Evolutionary conservation across 495 filamentous ascomycete species (phyloP).

Genomic region (Trichocladium uniseriatum): DNA sequence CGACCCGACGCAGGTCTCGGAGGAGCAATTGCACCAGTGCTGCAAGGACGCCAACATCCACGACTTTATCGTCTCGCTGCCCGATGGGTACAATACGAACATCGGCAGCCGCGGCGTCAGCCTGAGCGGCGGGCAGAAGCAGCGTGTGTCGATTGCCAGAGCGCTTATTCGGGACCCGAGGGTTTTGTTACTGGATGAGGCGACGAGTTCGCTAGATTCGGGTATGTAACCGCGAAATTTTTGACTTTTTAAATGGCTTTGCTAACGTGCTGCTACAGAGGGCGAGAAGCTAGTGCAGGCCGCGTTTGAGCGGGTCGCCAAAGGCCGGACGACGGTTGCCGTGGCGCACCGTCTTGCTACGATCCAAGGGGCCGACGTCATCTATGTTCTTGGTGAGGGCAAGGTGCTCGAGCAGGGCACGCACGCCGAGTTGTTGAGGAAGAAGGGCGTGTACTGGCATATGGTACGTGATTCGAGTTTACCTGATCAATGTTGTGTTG

Average conservation of each 20-base stretch:
- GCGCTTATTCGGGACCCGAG: conserved; percentile 64
- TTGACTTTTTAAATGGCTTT: not conserved
- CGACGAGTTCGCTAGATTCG: conserved; percentile 66
- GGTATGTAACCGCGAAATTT: conserved; percentile 4
- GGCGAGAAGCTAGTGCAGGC: conserved; percentile 62
- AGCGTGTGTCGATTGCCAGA: conserved; percentile 65
- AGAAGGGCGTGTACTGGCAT: conserved; percentile 40
- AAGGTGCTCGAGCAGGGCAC: conserved; percentile 46
- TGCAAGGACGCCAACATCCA: conserved; percentile 52
- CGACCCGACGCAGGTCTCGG: conserved; percentile 28
- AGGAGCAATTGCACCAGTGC: conserved; percentile 46
- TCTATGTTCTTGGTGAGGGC: conserved; percentile 43
- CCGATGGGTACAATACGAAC: conserved; percentile 49
- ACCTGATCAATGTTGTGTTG: not conserved
- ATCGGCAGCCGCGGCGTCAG: conserved; percentile 53
- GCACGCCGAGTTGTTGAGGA: conserved; percentile 39
- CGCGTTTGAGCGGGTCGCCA: conserved; percentile 53
- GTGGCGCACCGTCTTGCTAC: conserved; percentile 56
- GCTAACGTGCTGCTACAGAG: conserved; percentile 26
- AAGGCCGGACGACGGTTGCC: conserved; percentile 57
- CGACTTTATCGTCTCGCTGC: conserved; percentile 53
- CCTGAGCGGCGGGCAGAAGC: conserved; percentile 70
- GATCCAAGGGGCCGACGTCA: conserved; percentile 46
- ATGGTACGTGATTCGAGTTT: conserved; percentile 22
- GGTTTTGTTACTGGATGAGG: conserved; percentile 69